These are phyloP conservation scores for Wickerhamiella alocasiicola DNA, from an alignment of 805 yeast species.

Conservation along the genomic window DNA sequence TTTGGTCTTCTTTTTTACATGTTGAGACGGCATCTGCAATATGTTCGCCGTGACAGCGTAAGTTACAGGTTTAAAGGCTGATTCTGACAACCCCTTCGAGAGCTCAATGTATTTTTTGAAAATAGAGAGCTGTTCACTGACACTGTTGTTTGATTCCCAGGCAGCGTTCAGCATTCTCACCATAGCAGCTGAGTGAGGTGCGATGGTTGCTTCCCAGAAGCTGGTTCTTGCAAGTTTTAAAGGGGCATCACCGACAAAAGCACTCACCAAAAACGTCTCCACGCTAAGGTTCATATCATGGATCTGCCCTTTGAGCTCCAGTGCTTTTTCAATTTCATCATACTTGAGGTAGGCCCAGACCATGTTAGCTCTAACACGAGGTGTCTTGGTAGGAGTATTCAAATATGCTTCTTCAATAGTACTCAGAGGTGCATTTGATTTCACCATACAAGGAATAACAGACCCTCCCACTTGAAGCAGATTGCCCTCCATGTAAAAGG, in stretches of 20 bases:
- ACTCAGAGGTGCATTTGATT: slow-evolving; percentile 14
- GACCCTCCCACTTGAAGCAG: slow-evolving; percentile 12
- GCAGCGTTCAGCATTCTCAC: slow-evolving; percentile 14
- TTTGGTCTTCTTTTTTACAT: background rate
- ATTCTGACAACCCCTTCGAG: slow-evolving; percentile 13
- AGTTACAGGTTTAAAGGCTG: slow-evolving; percentile 16
- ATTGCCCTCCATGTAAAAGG: slow-evolving; percentile 10
- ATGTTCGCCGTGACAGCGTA: slow-evolving; percentile 12
- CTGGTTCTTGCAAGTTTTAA: slow-evolving; percentile 12
- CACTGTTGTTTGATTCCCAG: slow-evolving; percentile 9
- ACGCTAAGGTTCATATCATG: background rate
- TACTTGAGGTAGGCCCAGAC: slow-evolving; percentile 10
- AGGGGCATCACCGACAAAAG: slow-evolving; percentile 23
- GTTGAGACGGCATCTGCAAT: slow-evolving; percentile 9
- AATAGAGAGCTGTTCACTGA: slow-evolving; percentile 13
- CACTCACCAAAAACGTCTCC: slow-evolving; percentile 13
- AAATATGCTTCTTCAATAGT: slow-evolving; percentile 12
- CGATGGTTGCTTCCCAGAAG: slow-evolving; percentile 10
- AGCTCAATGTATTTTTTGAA: slow-evolving; percentile 16
- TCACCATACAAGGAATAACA: slow-evolving; percentile 20
- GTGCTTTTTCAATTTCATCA: slow-evolving; percentile 14
- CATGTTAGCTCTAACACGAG: slow-evolving; percentile 12
- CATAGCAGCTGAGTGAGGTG: slow-evolving; percentile 19
- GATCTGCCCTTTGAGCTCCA: background rate
- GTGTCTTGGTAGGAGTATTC: slow-evolving; percentile 7